Percentiles rank a stretch among this genome's conserved stretches.
Evolutionary conservation across 163 green algal genomes (phyloP).

Genomic region (Scenedesmus sp.): DNA sequence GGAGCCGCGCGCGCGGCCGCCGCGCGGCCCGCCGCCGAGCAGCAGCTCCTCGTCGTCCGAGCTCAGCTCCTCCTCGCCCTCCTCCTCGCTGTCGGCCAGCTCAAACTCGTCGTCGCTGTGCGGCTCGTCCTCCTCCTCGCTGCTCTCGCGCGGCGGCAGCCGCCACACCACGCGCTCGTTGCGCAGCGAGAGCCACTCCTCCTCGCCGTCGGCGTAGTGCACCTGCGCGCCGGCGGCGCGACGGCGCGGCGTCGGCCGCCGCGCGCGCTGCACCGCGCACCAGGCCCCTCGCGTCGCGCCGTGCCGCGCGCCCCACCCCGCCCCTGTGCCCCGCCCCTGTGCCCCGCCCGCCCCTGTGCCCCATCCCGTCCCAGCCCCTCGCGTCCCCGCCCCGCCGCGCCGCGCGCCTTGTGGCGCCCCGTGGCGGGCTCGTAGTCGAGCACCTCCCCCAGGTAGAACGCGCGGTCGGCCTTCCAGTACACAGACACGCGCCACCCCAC

Average conservation of each 20-base stretch:
- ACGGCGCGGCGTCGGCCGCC: no score
- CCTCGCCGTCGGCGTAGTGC: constrained; percentile 39
- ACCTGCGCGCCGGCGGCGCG: not conserved
- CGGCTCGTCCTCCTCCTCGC: not conserved
- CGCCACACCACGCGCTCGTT: constrained; percentile 46
- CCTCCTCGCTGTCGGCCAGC: not conserved
- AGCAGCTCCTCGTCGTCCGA: not conserved
- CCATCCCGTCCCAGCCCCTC: not conserved
- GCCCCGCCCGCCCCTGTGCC: no score
- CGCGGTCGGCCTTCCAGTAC: constrained; percentile 62
- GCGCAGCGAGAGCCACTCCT: constrained; percentile 29
- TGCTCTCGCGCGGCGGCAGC: constrained; percentile 17
- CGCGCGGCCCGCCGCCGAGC: not conserved
- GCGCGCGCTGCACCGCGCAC: no score
- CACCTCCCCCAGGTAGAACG: constrained; percentile 61
- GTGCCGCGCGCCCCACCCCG: no score
- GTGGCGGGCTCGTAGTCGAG: constrained; percentile 49
- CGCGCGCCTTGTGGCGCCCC: constrained; percentile 49
- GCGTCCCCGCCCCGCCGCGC: no score
- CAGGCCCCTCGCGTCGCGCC: no score
- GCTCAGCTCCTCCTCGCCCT: not conserved
- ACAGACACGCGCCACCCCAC: constrained; percentile 72
- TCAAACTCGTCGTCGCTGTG: not conserved
- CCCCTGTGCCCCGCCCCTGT: no score
- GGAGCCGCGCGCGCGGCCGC: not conserved